phyloP scores from a whole-genome alignment of 2,329 filamentous ascomycete species.

The Aspergillus sp. region DNA sequence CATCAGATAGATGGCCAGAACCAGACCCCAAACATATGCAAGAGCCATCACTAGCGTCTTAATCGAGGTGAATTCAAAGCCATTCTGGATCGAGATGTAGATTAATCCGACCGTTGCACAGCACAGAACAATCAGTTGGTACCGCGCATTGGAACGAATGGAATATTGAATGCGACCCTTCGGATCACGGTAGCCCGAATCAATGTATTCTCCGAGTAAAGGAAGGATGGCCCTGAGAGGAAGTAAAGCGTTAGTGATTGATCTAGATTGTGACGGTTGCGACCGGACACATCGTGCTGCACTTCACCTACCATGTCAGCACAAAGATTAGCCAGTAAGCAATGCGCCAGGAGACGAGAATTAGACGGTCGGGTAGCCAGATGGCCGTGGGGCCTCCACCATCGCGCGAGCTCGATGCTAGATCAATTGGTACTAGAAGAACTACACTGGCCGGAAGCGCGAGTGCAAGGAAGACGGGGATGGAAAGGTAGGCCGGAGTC shows the following conservation, averaged over 20 bases:
- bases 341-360: conserved; percentile 90
- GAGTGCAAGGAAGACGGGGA: conserved; percentile 95
- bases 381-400: conserved; percentile 76
- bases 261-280: not conserved
- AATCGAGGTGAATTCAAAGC: conserved; percentile 69
- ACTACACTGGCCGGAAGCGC: conserved; percentile 89
- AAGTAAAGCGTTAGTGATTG: conserved; percentile 11
- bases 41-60: conserved; percentile 89
- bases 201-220: conserved; percentile 89
- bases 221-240: conserved; percentile 79
- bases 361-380: conserved; percentile 76
- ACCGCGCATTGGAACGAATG: conserved; percentile 81
- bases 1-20: conserved; percentile 95
- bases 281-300: not conserved
- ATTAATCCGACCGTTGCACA: conserved; percentile 71
- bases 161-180: conserved; percentile 81
- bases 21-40: conserved; percentile 89
- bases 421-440: conserved; percentile 89
- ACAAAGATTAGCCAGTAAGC: conserved; percentile 97
- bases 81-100: conserved; percentile 80
- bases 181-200: conserved; percentile 88
- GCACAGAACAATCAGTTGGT: conserved; percentile 77
- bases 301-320: conserved; percentile 73
- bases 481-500: conserved; percentile 83
- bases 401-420: conserved; percentile 78